Evolutionary conservation across 306 rosid genomes (phyloP), one percentile per base, ranked within the genome.

Genomic region (Quercus berberidifolia): DNA sequence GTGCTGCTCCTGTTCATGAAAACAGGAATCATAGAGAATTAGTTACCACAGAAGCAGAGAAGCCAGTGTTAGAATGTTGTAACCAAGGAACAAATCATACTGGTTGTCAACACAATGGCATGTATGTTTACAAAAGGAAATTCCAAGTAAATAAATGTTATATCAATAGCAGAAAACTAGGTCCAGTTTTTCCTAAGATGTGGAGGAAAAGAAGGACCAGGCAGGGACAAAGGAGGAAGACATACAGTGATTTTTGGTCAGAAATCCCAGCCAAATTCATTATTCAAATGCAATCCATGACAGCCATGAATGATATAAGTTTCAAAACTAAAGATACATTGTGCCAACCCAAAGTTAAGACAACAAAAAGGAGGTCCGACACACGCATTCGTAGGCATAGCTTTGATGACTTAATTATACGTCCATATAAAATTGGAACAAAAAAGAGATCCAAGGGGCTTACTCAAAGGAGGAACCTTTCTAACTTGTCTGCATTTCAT

Each of bases 391-490:
- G 13, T 23, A 59, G 33, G 67, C 33, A 5, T 28, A 59, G 25
- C 19, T 21, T 12, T 3, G 33, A 12, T 59, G 67, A 59, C 67
- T 59, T 59, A 23, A 59, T 59, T 23, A 26, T 26, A 59, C 33
- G 1, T 9, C 31, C 5, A 30, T 14, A 14, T 1, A 25, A 9
- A 59, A 13, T 31, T 30, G 23, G 3, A 2, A 13, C 38, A 5
- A 83, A 38, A 18, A 62, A 55, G 15, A 81, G 88, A 55, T 85
- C 88, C 33, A 76, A 59, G 33, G 56, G 33, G 55, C 57, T 57
- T 1, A 38, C 26, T 23, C 28, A n/a, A 1, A 21, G 71, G 5
- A 59, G 12, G 12, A 68, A 52, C n/a, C 1, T 28, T 5, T n/a
- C 35, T 3, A 15, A 15, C 8, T 10, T 57, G 21, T 20, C 21